Percentiles rank a stretch among this genome's conserved stretches.
Conservation (phyloP, 2,329 filamentous ascomycete species). For the Trichoderma guizhouense region DNA sequence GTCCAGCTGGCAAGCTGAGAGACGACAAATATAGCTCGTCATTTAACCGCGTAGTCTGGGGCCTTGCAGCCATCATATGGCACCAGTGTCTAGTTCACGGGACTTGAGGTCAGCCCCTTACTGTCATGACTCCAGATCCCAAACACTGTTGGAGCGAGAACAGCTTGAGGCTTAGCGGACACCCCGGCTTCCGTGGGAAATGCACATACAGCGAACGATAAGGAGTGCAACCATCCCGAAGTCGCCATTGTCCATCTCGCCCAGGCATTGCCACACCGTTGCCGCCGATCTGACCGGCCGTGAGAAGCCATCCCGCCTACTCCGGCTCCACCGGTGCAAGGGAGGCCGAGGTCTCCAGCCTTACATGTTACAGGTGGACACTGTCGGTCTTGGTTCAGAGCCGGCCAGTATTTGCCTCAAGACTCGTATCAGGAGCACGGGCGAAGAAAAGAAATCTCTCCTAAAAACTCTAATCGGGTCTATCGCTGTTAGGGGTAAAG, state of each 20-base stretch:
- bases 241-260: neutral
- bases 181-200: neutral
- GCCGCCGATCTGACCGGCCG: slow-evolving; percentile 15
- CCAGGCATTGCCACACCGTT: slow-evolving; percentile 9
- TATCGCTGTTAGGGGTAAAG: neutral
- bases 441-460: neutral
- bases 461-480: neutral
- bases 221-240: neutral
- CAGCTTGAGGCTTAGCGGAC: neutral
- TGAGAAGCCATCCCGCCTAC: slow-evolving; percentile 15
- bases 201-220: neutral
- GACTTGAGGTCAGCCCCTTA: neutral
- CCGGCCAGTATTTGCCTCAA: slow-evolving; percentile 1
- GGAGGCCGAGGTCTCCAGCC: slow-evolving; percentile 13
- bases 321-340: slow-evolving; percentile 16
- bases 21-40: neutral
- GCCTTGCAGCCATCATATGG: slow-evolving; percentile 10
- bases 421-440: neutral
- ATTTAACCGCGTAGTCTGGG: neutral
- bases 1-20: slow-evolving; percentile 9
- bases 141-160: neutral
- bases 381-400: neutral
- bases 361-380: neutral
- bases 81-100: neutral
- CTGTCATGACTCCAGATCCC: neutral